Evolutionary conservation across 306 rosid genomes (phyloP).

Genomic region (Vicia villosa): DNA sequence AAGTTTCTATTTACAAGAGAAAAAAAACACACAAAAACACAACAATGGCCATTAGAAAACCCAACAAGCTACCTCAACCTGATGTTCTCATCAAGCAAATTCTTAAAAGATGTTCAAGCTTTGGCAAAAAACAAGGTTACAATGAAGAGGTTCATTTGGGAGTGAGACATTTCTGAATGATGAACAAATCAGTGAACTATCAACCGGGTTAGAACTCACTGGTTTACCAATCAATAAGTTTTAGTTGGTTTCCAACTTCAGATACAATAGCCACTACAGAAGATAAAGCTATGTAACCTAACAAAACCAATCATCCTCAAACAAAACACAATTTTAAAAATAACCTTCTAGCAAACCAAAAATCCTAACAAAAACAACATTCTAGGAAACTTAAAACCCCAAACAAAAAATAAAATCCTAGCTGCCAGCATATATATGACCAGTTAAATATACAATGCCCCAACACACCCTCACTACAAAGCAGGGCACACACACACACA

Average conservation of each 20-base stretch:
- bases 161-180: constrained; percentile 55
- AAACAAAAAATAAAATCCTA: constrained; percentile 14
- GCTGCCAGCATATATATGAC: neutral
- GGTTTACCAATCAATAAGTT: constrained; percentile 53
- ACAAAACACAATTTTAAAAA: constrained; percentile 3
- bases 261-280: constrained; percentile 17
- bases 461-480: constrained; percentile 9
- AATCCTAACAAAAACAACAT: constrained; percentile 1
- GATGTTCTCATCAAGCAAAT: constrained; percentile 62
- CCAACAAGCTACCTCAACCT: constrained; percentile 62
- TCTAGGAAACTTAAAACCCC: constrained; percentile 11
- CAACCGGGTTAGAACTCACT: constrained; percentile 48
- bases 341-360: constrained; percentile 15
- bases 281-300: constrained; percentile 23
- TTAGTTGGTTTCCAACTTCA: no score
- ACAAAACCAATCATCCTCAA: neutral
- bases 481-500: neutral
- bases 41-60: constrained; percentile 56
- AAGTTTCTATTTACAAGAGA: neutral
- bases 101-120: constrained; percentile 66
- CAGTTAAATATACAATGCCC: constrained; percentile 17
- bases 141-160: constrained; percentile 55
- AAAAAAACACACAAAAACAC: neutral
- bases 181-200: constrained; percentile 48
- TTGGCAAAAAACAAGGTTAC: constrained; percentile 63